phyloP scores from a whole-genome alignment of 768 basidiomycete genomes.

The Asterophora lycoperdoides region DNA sequence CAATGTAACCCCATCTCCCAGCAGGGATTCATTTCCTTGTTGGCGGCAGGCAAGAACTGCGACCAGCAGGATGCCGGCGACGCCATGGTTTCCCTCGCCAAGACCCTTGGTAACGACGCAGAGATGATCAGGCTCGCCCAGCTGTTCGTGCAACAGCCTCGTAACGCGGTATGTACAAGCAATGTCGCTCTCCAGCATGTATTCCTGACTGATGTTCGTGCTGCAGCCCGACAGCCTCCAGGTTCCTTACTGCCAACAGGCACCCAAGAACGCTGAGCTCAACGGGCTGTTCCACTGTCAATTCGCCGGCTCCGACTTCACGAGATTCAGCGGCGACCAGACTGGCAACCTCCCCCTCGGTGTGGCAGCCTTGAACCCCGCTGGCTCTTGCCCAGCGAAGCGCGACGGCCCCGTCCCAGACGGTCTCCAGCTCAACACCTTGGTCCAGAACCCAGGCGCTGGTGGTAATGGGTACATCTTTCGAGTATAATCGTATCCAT shows the following conservation, averaged over 20 bases:
- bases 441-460: constrained; percentile 32
- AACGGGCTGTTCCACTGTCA: constrained; percentile 53
- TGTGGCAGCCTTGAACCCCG: constrained; percentile 33
- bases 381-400: constrained; percentile 45
- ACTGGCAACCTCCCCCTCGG: constrained; percentile 47
- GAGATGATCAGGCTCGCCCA: constrained; percentile 44
- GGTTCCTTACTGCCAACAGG: constrained; percentile 47
- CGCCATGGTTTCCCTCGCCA: constrained; percentile 46
- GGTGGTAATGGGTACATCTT: constrained; percentile 10
- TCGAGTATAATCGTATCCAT: neutral
- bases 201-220: neutral
- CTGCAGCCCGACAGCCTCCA: constrained; percentile 41
- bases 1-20: constrained; percentile 47
- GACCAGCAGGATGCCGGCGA: constrained; percentile 49
- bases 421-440: constrained; percentile 37
- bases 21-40: constrained; percentile 39
- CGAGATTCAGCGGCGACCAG: constrained; percentile 37
- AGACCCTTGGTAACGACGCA: constrained; percentile 33
- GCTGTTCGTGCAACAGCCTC: constrained; percentile 47
- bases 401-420: constrained; percentile 40
- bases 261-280: constrained; percentile 45
- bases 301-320: constrained; percentile 38
- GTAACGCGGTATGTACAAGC: constrained; percentile 38
- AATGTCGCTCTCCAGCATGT: neutral
- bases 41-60: constrained; percentile 40